Evolutionary conservation across 2,329 filamentous ascomycete species (phyloP).

Genomic region (Calonectria leucothoes): DNA sequence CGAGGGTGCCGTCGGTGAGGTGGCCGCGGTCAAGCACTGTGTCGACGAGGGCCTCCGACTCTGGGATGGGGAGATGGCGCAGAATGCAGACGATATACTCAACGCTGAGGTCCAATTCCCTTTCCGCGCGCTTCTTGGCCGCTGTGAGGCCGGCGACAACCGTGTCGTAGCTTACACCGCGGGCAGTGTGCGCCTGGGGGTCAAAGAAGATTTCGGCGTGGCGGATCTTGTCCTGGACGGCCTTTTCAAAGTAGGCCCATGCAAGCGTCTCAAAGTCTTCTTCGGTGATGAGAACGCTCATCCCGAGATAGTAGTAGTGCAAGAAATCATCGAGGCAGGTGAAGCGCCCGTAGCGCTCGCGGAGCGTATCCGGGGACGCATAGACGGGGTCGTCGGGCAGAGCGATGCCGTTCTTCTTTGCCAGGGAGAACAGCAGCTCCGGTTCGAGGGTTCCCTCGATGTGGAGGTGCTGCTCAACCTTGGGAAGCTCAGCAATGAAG

Average conservation of each 20-base stretch:
- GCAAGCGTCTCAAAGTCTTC: constrained; percentile 80
- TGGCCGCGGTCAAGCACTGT: constrained; percentile 51
- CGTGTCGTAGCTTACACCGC: constrained; percentile 72
- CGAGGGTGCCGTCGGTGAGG: constrained; percentile 64
- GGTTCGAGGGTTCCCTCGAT: constrained; percentile 81
- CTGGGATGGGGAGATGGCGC: constrained; percentile 72
- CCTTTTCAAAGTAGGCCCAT: constrained; percentile 76
- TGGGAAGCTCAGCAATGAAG: constrained; percentile 75
- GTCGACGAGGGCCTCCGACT: constrained; percentile 58
- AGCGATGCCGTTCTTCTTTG: constrained; percentile 72
- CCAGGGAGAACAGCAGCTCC: constrained; percentile 75
- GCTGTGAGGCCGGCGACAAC: constrained; percentile 72
- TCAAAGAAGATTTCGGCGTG: constrained; percentile 87
- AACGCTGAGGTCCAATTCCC: constrained; percentile 71
- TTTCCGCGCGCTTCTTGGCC: constrained; percentile 70
- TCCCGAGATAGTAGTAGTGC: constrained; percentile 81
- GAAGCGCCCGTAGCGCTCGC: constrained; percentile 74
- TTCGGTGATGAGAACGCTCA: constrained; percentile 73
- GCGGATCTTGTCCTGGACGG: constrained; percentile 71
- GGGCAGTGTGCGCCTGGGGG: constrained; percentile 77
- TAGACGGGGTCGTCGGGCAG: constrained; percentile 75
- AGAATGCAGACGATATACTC: constrained; percentile 79
- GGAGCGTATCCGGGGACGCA: constrained; percentile 67
- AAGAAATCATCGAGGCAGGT: constrained; percentile 82
- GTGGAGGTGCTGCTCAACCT: constrained; percentile 86